phyloP scores from a whole-genome alignment of 768 basidiomycete species.

The Hysterangium stoloniferum region DNA sequence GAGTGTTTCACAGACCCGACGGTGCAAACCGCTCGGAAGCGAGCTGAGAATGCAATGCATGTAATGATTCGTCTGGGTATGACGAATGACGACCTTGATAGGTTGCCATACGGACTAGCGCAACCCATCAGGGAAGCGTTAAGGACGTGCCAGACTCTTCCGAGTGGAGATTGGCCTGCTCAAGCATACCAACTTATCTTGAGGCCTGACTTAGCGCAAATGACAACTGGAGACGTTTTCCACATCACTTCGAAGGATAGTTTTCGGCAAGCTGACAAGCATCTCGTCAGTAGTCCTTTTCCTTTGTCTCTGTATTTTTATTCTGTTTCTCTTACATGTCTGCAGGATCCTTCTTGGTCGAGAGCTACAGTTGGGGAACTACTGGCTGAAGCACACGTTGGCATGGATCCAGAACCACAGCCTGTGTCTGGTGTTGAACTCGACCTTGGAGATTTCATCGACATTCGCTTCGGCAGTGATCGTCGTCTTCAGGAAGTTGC shows the following conservation, averaged over 20 bases:
- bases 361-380: conserved; percentile 47
- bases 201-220: conserved; percentile 65
- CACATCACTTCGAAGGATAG: conserved; percentile 38
- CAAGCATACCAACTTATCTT: conserved; percentile 62
- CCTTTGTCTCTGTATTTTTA: background rate
- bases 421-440: conserved; percentile 65
- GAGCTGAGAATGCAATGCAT: conserved; percentile 58
- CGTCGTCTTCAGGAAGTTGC: conserved; percentile 86
- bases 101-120: conserved; percentile 61
- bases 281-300: conserved; percentile 35
- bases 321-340: conserved; percentile 8
- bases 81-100: conserved; percentile 41
- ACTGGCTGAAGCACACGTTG: conserved; percentile 39
- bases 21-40: conserved; percentile 33
- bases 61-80: conserved; percentile 43
- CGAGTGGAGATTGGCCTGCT: conserved; percentile 67
- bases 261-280: conserved; percentile 50
- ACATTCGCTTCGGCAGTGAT: conserved; percentile 86
- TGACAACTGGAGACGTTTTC: conserved; percentile 32
- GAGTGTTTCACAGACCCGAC: conserved; percentile 10
- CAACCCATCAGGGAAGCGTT: conserved; percentile 79
- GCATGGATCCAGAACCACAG: conserved; percentile 48
- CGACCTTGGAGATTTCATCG: conserved; percentile 63
- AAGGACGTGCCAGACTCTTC: conserved; percentile 74
- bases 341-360: conserved; percentile 42